Percentiles rank a stretch among this genome's conserved stretches.
These are phyloP conservation scores for Microsporum canis DNA, from an alignment of 2,329 filamentous ascomycete genomes.

Conservation along the genomic window DNA sequence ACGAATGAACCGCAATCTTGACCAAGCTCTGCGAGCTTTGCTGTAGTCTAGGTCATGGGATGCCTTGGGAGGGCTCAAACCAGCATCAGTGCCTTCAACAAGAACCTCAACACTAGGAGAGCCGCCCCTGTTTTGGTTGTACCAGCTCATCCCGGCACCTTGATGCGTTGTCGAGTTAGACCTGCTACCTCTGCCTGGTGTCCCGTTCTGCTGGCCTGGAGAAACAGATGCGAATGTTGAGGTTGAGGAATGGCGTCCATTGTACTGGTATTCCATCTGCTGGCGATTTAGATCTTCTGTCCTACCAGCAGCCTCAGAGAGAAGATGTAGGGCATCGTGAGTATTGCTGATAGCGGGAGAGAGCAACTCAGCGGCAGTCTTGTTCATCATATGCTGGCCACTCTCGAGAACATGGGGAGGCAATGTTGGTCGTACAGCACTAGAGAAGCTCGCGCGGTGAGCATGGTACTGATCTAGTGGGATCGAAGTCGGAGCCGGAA, in stretches of 20 bases:
- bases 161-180: slow-evolving; percentile 27
- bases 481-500: slow-evolving; percentile 10
- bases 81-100: slow-evolving; percentile 8
- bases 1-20: slow-evolving; percentile 83
- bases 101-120: slow-evolving; percentile 6
- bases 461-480: slow-evolving; percentile 8
- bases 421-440: slow-evolving; percentile 7
- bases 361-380: slow-evolving; percentile 49
- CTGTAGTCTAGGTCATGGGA: slow-evolving; percentile 32
- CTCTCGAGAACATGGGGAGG: slow-evolving; percentile 30
- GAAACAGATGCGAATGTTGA: slow-evolving; percentile 30
- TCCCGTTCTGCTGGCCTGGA: slow-evolving; percentile 26
- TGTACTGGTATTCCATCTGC: slow-evolving; percentile 37
- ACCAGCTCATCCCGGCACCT: slow-evolving; percentile 41
- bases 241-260: slow-evolving; percentile 28
- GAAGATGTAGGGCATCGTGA: slow-evolving; percentile 80
- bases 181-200: slow-evolving; percentile 25
- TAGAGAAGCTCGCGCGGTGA: slow-evolving; percentile 9
- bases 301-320: slow-evolving; percentile 67
- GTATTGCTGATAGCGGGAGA: slow-evolving; percentile 69
- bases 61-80: slow-evolving; percentile 14
- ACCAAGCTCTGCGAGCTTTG: slow-evolving; percentile 77
- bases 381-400: slow-evolving; percentile 48
- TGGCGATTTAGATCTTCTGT: slow-evolving; percentile 41
- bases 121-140: slow-evolving; percentile 29